Percentiles rank a stretch among this genome's conserved stretches.
Evolutionary conservation across 139 green algal species (phyloP).

Genomic region (Chlorella vulgaris): DNA sequence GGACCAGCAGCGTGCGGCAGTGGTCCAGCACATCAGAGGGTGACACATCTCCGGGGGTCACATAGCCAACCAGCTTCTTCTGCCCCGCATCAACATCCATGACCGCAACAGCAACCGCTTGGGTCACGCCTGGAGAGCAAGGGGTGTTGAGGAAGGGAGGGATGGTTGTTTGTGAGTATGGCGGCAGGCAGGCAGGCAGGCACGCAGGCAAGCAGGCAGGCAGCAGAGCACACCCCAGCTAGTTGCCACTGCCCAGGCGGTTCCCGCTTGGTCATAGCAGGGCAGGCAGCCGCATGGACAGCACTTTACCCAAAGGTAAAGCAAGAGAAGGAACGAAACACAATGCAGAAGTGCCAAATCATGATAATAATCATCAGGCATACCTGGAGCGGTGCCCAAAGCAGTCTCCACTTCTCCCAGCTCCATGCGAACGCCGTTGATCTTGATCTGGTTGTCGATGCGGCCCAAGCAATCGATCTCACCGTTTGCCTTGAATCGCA

Average conservation of each 20-base stretch:
- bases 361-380: not conserved
- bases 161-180: too few relatives aligned
- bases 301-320: too few relatives aligned
- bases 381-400: not conserved
- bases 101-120: constrained; percentile 6
- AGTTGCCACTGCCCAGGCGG: too few relatives aligned
- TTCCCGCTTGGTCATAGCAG: too few relatives aligned
- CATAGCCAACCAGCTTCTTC: constrained; percentile 32
- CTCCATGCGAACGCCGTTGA: not conserved
- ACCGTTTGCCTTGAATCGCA: constrained; percentile 40
- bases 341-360: not conserved
- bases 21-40: not conserved
- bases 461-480: constrained; percentile 54
- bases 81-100: not conserved
- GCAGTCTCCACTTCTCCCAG: not conserved
- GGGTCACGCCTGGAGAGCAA: not conserved
- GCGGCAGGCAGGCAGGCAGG: too few relatives aligned
- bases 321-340: too few relatives aligned
- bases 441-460: constrained; percentile 34
- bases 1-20: constrained; percentile 5
- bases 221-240: too few relatives aligned
- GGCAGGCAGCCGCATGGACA: not conserved
- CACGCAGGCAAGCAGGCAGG: too few relatives aligned
- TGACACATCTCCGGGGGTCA: constrained; percentile 1
- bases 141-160: too few relatives aligned